phyloP scores from a whole-genome alignment of 176 grass and related monocot species.

The barley (Hordeum vulgare) region MorexV3_pseudomolecules_assembly NC_058524.1:580939916-580940415 shows the following conservation, averaged over 20 bases:
- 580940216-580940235: constrained; percentile 5
- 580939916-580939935: not conserved
- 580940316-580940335: too few relatives aligned
- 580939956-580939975: not conserved
- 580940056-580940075: constrained; percentile 77
- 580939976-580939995: not conserved
- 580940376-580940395: too few relatives aligned
- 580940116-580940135: constrained; percentile 99
- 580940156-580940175: constrained; percentile 12
- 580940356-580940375: too few relatives aligned
- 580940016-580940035: constrained; percentile 37
- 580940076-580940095: constrained; percentile 97
- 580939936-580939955: not conserved
- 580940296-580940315: too few relatives aligned
- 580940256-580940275: not conserved
- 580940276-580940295: too few relatives aligned
- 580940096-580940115: constrained; percentile 99
- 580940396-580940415: too few relatives aligned
- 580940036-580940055: constrained; percentile 40
- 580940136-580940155: constrained; percentile 37
- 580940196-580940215: constrained; percentile 9
- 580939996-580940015: constrained; percentile 25
- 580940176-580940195: constrained; percentile 7
- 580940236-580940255: not conserved
- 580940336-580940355: too few relatives aligned